Base-by-base conservation (phyloP, 306 rosid genomes). In the Corylus avellana region DNA sequence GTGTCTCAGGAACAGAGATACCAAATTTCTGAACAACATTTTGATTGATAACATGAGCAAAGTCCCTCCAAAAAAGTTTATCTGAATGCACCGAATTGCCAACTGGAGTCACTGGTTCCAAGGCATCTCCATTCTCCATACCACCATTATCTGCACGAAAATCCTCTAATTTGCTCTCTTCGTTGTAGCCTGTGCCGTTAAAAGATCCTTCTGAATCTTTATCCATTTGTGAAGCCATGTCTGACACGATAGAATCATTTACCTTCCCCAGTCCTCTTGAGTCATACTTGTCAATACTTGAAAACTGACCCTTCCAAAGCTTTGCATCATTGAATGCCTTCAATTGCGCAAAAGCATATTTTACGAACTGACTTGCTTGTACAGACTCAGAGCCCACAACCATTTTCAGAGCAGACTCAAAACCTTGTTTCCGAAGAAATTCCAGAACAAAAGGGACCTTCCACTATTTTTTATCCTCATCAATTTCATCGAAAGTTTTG, bases 301-400 rank as follows among this genome's bases (percentile, higher is more conserved):
- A 80, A 77, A 80, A 64, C 81, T 59, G 71, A 63, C 78, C 88
- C 82, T 83, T 89, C 78, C 20, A 82, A 78, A 83, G 86, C 71
- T 90, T 50, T 58, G 86, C 84, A 71, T 88, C 85, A 84, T 90
- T 91, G 85, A 91, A 91, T 56, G 97, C 86, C 88, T 90, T 91
- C 59, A 94, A 72, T 86, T 91, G 94, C 75, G 97, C 97, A 85
- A 94, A 94, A 75, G 97, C 97, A 86, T 90, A 94, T 75, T 90
- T 90, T 82, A 90, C 98, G 88, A 94, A 94, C 83, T 92, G 95
- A 54, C 94, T 88, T 18, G 91, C 95, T 76, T 90, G 95, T 59
- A 94, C 97, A 51, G 97, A 83, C 72, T 94, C 94, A 44, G 97
- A 90, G 72, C 97, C 98, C 73, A 71, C 84, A 78, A 87, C 76